Evolutionary conservation across 768 basidiomycete genomes (phyloP).

Genomic region (Russula vinacea): DNA sequence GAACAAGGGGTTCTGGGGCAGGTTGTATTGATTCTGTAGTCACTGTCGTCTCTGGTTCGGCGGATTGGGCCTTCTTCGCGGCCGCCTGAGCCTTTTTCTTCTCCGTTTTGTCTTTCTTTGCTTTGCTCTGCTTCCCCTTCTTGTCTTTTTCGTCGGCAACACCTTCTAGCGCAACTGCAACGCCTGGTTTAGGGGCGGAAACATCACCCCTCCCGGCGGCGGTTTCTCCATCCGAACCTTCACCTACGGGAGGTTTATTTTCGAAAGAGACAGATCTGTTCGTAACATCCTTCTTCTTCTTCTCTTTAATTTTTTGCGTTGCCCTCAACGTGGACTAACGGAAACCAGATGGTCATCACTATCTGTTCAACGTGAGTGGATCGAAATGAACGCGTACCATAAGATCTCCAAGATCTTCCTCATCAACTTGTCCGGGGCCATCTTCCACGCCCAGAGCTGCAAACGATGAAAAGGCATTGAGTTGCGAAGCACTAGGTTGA

Average conservation of each 20-base stretch:
- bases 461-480: slow-evolving; percentile 50
- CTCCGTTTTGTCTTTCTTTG: slow-evolving; percentile 44
- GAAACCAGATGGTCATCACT: not conserved
- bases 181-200: slow-evolving; percentile 32
- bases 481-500: slow-evolving; percentile 34
- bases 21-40: slow-evolving; percentile 25
- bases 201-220: slow-evolving; percentile 38
- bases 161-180: slow-evolving; percentile 44
- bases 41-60: slow-evolving; percentile 33
- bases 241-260: slow-evolving; percentile 32
- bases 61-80: slow-evolving; percentile 59
- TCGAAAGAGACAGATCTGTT: slow-evolving; percentile 35
- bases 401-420: slow-evolving; percentile 68
- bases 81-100: slow-evolving; percentile 94
- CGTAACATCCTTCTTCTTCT: slow-evolving; percentile 35
- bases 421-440: slow-evolving; percentile 40
- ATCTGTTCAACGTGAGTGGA: not conserved
- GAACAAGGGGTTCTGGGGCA: slow-evolving; percentile 36
- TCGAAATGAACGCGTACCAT: slow-evolving; percentile 51
- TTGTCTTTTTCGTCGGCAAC: slow-evolving; percentile 56
- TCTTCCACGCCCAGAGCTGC: slow-evolving; percentile 46
- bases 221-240: slow-evolving; percentile 37
- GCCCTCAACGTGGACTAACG: slow-evolving; percentile 63
- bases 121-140: slow-evolving; percentile 45
- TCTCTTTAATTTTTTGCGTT: slow-evolving; percentile 48